Base-by-base conservation (phyloP, 257 asterid species). In the Solanum rostratum region DNA sequence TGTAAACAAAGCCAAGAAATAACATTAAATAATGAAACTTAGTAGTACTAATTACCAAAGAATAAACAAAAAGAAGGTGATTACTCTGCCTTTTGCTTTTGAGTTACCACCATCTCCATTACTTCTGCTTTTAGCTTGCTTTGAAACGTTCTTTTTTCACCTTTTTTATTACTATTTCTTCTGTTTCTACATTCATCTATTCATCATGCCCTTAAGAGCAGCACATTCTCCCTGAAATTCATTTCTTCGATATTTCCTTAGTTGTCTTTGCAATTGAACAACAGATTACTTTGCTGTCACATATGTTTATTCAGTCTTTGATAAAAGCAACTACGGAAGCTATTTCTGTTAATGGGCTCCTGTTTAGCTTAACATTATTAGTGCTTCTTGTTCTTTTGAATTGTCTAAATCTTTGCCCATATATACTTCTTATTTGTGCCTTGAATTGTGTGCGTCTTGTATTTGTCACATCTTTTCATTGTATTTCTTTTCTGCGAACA, bases 21-120 rank as follows among this genome's bases (percentile, higher is more conserved):
- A n/a, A n/a, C n/a, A n/a, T n/a, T n/a, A n/a, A n/a, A n/a, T n/a
- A n/a, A n/a, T n/a, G n/a, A n/a, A n/a, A n/a, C n/a, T n/a, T n/a
- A n/a, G n/a, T n/a, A n/a, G n/a, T n/a, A n/a, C n/a, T n/a, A n/a
- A n/a, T n/a, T n/a, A n/a, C n/a, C n/a, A n/a, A n/a, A n/a, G n/a
- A n/a, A n/a, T n/a, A n/a, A n/a, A n/a, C n/a, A n/a, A n/a, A n/a
- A n/a, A n/a, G n/a, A n/a, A n/a, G 90, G 84, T 83, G 92, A 87
- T 87, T 87, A 85, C 87, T 84, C 83, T 83, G 84, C 87, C 90
- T 90, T 93, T 93, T 88, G 91, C 97, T 92, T 92, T 95, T 92
- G 92, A 84, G 91, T 86, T 89, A 85, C 87, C 92, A 88, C 91
- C 94, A 84, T 88, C 97, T 91, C 89, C 96, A 80, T 86, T 70